A percentile compares a stretch with the other conserved stretches of the same genome.
Evolutionary conservation across 2,329 filamentous ascomycete species (phyloP).

Genomic region (Penicillium sp.): DNA sequence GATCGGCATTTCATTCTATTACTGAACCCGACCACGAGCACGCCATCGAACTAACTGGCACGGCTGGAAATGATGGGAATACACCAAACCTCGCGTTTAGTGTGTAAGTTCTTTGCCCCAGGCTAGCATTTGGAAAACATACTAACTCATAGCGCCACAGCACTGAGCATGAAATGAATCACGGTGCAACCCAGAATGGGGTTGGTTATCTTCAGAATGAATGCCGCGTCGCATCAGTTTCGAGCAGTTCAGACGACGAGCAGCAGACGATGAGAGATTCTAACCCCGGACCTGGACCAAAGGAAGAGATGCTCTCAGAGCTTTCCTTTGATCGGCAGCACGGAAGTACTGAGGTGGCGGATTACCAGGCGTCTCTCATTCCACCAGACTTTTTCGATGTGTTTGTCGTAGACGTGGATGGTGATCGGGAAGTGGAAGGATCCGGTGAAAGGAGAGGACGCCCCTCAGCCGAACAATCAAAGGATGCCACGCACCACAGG

Average conservation of each 20-base stretch:
- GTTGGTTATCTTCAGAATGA: neutral
- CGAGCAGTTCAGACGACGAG: neutral
- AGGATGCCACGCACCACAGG: neutral
- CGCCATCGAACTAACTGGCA: neutral
- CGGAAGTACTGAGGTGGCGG: neutral
- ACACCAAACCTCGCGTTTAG: neutral
- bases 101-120: neutral
- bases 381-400: neutral
- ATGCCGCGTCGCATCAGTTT: neutral
- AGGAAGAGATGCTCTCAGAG: neutral
- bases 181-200: neutral
- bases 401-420: neutral
- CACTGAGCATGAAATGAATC: neutral
- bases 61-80: neutral
- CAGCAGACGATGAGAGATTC: neutral
- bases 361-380: neutral
- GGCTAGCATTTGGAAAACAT: neutral
- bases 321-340: neutral
- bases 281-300: neutral
- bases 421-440: neutral
- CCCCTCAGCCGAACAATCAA: neutral
- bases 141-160: neutral
- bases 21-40: neutral
- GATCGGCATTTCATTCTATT: neutral
- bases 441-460: neutral